phyloP scores from a whole-genome alignment of 768 basidiomycete species.

The Leccinum truebloodii region DNA sequence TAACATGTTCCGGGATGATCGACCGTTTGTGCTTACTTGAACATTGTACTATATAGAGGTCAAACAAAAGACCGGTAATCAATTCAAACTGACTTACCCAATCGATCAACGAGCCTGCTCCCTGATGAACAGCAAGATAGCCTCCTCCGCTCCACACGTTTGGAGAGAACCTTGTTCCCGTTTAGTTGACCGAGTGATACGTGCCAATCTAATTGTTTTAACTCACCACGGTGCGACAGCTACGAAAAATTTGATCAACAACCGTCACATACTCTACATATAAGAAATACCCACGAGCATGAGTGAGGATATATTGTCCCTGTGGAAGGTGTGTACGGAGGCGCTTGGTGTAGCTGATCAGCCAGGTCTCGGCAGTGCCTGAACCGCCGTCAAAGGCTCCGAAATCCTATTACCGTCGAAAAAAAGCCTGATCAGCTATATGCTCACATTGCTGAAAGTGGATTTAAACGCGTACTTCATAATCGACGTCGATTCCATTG shows the following conservation, averaged over 20 bases:
- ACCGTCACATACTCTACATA: not conserved
- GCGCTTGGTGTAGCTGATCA: constrained; percentile 33
- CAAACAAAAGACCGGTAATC: not conserved
- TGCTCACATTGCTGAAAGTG: not conserved
- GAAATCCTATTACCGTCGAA: constrained; percentile 28
- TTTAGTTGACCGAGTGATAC: not conserved
- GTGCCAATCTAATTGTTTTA: not conserved
- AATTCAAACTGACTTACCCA: constrained; percentile 35
- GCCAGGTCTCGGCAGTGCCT: constrained; percentile 42
- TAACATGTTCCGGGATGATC: not conserved
- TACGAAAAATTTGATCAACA: constrained; percentile 4
- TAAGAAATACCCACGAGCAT: constrained; percentile 34
- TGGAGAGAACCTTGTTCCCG: constrained; percentile 23
- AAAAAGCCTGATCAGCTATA: not conserved
- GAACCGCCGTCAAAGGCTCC: constrained; percentile 33
- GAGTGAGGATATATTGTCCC: constrained; percentile 16
- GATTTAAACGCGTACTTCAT: constrained; percentile 36
- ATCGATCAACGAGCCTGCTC: constrained; percentile 46
- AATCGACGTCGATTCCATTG: constrained; percentile 58
- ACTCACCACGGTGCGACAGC: constrained; percentile 27
- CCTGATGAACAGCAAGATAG: constrained; percentile 38
- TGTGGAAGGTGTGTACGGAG: constrained; percentile 35
- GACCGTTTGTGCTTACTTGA: constrained; percentile 31
- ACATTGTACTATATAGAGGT: constrained; percentile 33
- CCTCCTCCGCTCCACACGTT: constrained; percentile 29